phyloP scores from a whole-genome alignment of 202 grass and related monocot species.

The Digitaria exilis region DNA sequence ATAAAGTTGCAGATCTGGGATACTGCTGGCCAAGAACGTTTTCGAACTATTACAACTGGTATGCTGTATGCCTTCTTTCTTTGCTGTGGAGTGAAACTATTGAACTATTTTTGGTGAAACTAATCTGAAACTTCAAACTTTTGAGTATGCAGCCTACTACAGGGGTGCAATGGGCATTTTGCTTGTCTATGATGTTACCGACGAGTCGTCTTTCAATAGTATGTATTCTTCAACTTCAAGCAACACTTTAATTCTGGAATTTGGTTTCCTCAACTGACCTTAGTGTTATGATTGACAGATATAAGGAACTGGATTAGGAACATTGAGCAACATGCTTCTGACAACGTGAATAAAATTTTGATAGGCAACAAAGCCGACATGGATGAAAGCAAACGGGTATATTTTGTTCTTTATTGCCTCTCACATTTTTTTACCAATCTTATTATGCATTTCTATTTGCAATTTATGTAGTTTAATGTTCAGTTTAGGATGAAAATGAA shows the following conservation, averaged over 20 bases:
- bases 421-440: not conserved
- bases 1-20: constrained; percentile 74
- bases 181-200: constrained; percentile 73
- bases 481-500: not conserved
- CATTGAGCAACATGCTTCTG: constrained; percentile 67
- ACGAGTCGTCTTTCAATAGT: constrained; percentile 74
- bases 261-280: constrained; percentile 27
- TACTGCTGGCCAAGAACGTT: constrained; percentile 65
- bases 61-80: constrained; percentile 32
- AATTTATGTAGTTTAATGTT: constrained; percentile 1
- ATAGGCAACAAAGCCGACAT: constrained; percentile 79
- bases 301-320: constrained; percentile 77
- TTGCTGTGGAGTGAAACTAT: not conserved
- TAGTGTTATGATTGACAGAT: constrained; percentile 42
- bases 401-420: not conserved
- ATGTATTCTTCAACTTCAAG: not conserved
- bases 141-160: constrained; percentile 58
- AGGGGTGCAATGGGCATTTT: constrained; percentile 71
- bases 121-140: constrained; percentile 4
- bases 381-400: constrained; percentile 79
- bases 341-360: constrained; percentile 80
- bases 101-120: not conserved
- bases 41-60: constrained; percentile 69
- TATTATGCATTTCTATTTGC: not conserved
- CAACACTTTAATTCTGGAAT: not conserved